Base-by-base conservation (phyloP, 1,139 yeast genomes). In the Taphrina flavorubra region DNA sequence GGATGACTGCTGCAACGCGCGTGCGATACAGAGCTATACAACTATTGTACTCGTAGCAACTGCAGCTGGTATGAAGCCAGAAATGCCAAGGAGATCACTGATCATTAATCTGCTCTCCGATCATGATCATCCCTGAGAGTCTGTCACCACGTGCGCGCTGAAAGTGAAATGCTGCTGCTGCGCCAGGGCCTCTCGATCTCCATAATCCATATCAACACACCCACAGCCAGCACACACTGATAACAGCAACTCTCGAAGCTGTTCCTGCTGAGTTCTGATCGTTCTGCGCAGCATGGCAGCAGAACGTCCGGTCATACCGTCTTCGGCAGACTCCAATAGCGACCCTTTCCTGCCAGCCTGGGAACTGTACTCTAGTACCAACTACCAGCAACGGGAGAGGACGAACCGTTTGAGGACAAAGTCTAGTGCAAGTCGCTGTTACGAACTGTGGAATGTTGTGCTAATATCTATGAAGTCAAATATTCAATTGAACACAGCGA, bases 291-390 rank as follows among this genome's bases (percentile, higher is more conserved):
- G 14, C 58, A 53, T 53, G 58, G 58, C 40, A 36, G 58, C 58
- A 53, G 58, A 53, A 11, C 18, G 42, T 8, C 44, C 58, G 3
- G 58, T 1, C 8, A 14, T 44, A 18, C 20, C 42, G 7, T 53
- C 42, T 53, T 34, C 58, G 42, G 20, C n/a, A 7, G 62, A 58
- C 25, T 58, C 62, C 4, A 18, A 6, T 40, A 46, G 8, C 8
- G 67, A 63, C 47, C 67, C 67, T 14, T 63, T 55, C 61, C 25
- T 55, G 18, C 67, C 67, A 6, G 67, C 67, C 8, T 40, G 51
- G 31, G 55, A 55, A 39, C 61, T 63, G 16, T 63, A 63, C 42
- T 46, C 67, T 10, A 63, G 67, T 44, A 49, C 49, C n/a, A 63
- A 63, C 44, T 44, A 20, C 47, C 39, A 53, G 39, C 67, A 63